phyloP scores from a whole-genome alignment of 331 rosid species.

The Malus hybrid region DNA sequence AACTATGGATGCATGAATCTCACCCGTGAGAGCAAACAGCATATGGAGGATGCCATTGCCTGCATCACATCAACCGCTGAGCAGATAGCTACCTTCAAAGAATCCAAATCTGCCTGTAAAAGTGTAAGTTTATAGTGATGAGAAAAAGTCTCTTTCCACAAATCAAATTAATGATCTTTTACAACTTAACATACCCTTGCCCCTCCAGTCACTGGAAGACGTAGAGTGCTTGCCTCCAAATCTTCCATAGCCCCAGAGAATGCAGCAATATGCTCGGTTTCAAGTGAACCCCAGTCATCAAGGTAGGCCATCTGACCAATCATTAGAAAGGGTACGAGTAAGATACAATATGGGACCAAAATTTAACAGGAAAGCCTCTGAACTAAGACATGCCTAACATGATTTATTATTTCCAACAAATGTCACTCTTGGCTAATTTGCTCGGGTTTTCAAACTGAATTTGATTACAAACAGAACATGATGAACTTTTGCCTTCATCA shows the following conservation, averaged over 20 bases:
- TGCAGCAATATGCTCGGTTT: constrained; percentile 54
- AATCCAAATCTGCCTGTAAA: constrained; percentile 80
- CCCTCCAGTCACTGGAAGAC: constrained; percentile 71
- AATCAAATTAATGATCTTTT: constrained; percentile 11
- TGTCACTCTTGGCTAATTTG: neutral
- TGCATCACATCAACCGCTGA: constrained; percentile 88
- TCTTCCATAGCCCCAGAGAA: constrained; percentile 68
- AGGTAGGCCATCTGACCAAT: constrained; percentile 58
- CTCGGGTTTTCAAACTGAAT: neutral
- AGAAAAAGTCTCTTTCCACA: constrained; percentile 6
- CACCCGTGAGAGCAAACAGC: constrained; percentile 73
- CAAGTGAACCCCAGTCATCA: constrained; percentile 73
- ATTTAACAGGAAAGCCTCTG: neutral
- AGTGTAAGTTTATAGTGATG: constrained; percentile 8
- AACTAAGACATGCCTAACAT: neutral
- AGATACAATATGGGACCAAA: neutral
- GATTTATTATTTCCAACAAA: neutral
- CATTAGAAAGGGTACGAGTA: constrained; percentile 9
- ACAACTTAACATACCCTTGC: constrained; percentile 49
- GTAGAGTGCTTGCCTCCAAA: constrained; percentile 81
- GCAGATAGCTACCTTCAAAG: constrained; percentile 76
- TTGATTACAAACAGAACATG: neutral
- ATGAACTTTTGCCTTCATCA: neutral
- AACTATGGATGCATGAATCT: constrained; percentile 7
- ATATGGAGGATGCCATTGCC: constrained; percentile 79